phyloP scores from a whole-genome alignment of 768 basidiomycete genomes.

The Fomitopsis serialis region DNA sequence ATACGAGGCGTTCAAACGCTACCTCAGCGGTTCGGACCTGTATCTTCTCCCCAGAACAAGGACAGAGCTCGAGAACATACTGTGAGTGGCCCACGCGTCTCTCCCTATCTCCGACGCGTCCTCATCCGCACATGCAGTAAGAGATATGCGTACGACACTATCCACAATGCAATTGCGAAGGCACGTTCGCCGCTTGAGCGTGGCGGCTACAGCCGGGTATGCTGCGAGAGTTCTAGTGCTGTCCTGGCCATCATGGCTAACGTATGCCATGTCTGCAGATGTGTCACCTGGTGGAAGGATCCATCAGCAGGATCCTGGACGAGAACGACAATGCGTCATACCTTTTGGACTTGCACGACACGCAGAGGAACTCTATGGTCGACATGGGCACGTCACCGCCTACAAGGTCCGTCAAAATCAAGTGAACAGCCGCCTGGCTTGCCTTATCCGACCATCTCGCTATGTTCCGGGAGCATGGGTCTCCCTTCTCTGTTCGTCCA shows the following conservation, averaged over 20 bases:
- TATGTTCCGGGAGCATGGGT: background rate
- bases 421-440: slow-evolving; percentile 20
- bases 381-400: slow-evolving; percentile 30
- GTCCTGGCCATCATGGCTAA: background rate
- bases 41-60: slow-evolving; percentile 63
- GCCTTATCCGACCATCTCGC: background rate
- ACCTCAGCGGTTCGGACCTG: slow-evolving; percentile 64
- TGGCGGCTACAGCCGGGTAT: slow-evolving; percentile 50
- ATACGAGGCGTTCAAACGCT: slow-evolving; percentile 74
- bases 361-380: slow-evolving; percentile 21
- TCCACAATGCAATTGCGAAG: slow-evolving; percentile 74
- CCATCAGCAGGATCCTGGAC: slow-evolving; percentile 64
- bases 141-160: slow-evolving; percentile 73
- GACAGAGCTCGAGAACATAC: slow-evolving; percentile 61
- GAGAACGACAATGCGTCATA: slow-evolving; percentile 60
- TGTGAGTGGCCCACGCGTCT: slow-evolving; percentile 41
- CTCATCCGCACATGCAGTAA: slow-evolving; percentile 35
- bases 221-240: slow-evolving; percentile 14
- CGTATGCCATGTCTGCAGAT: slow-evolving; percentile 36
- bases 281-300: slow-evolving; percentile 65
- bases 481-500: background rate
- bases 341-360: slow-evolving; percentile 58
- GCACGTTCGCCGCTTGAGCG: slow-evolving; percentile 59
- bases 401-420: slow-evolving; percentile 37
- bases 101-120: background rate